These are phyloP conservation scores for Phalaenopsis hybrid DNA, from an alignment of 116 monocot species.

Conservation along the genomic window DNA sequence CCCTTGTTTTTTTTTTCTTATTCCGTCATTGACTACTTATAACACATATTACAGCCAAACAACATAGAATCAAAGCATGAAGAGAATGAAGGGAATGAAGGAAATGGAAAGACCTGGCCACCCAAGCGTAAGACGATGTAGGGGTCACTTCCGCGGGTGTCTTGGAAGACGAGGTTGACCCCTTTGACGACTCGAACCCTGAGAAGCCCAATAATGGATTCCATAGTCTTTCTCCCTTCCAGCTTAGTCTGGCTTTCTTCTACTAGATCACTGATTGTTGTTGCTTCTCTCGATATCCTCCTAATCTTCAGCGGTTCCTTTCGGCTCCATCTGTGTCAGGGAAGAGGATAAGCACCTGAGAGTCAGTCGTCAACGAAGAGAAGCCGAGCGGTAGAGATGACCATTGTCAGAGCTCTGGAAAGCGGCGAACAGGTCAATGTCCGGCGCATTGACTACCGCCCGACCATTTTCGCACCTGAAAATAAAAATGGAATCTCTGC, in stretches of 20 bases:
- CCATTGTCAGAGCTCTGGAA: too few species aligned
- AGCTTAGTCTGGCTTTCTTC: not conserved
- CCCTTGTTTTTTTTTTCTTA: not conserved
- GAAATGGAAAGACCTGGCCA: constrained; percentile 8
- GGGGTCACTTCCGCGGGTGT: constrained; percentile 23
- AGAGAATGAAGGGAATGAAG: not conserved
- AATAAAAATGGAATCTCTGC: too few species aligned
- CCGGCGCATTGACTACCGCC: too few species aligned
- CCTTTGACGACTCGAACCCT: constrained; percentile 30
- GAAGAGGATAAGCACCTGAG: not conserved
- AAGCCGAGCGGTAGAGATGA: not conserved
- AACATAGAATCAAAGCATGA: not conserved
- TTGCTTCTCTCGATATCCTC: not conserved
- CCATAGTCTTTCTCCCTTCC: constrained; percentile 9
- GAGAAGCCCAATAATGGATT: constrained; percentile 23
- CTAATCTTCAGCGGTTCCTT: not conserved
- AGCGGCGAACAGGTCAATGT: too few species aligned
- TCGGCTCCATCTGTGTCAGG: not conserved
- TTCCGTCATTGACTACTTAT: not conserved
- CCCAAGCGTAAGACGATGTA: constrained; percentile 29
- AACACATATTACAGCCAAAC: not conserved
- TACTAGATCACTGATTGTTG: not conserved
- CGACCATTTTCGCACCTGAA: too few species aligned
- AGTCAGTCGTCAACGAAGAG: not conserved
- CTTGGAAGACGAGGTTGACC: constrained; percentile 23